Evolutionary conservation across 345 rosid genomes (phyloP).

Genomic region (Corchorus capsularis): DNA sequence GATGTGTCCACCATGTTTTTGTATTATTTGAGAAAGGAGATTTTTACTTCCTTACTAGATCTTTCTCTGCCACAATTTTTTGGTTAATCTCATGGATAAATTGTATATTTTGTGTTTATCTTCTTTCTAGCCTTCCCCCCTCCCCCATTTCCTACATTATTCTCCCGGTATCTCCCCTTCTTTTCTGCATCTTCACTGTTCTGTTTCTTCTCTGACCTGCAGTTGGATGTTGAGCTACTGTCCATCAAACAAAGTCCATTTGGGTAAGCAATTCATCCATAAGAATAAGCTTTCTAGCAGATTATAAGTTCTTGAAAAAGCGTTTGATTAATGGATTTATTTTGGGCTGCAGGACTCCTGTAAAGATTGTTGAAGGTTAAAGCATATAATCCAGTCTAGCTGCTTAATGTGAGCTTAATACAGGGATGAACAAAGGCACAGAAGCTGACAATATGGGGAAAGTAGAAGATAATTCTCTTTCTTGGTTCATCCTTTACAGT

Average conservation of each 20-base stretch:
- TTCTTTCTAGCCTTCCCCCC: neutral
- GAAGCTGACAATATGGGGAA: neutral
- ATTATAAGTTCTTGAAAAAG: neutral
- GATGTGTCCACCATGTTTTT: neutral
- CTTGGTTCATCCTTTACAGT: neutral
- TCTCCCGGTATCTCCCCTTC: neutral
- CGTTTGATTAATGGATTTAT: neutral
- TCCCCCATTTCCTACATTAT: neutral
- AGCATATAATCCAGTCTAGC: neutral
- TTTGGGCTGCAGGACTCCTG: constrained; percentile 64
- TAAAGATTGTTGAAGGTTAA: constrained; percentile 81
- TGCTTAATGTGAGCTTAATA: constrained; percentile 12
- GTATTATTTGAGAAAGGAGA: neutral
- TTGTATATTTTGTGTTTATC: neutral
- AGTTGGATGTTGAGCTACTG: constrained; percentile 86
- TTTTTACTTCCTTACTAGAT: neutral
- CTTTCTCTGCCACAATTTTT: neutral
- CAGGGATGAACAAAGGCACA: constrained; percentile 19
- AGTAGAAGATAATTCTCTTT: neutral
- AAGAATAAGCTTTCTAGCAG: neutral
- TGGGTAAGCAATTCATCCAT: constrained; percentile 52
- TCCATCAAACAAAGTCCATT: constrained; percentile 90
- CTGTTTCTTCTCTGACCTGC: constrained; percentile 30
- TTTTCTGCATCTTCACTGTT: neutral
- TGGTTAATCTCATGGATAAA: neutral